phyloP scores from a whole-genome alignment of 2,329 filamentous ascomycete species.

The Xylariaceae sp. region DNA sequence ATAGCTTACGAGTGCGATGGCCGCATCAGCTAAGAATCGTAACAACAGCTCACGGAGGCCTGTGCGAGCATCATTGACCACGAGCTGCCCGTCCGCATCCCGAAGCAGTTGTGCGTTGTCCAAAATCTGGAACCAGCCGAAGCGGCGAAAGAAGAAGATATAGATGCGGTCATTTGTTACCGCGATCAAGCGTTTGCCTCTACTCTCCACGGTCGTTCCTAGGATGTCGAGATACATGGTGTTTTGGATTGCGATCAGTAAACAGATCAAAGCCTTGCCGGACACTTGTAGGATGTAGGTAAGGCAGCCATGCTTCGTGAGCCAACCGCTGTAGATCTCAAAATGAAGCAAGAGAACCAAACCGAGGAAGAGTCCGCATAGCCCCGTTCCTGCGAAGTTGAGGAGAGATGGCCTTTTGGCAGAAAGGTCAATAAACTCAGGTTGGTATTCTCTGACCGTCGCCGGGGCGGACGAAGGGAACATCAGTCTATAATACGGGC shows the following conservation, averaged over 20 bases:
- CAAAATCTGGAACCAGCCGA: slow-evolving; percentile 17
- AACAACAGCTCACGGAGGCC: neutral
- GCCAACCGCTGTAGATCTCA: slow-evolving; percentile 15
- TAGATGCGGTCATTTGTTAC: slow-evolving; percentile 1
- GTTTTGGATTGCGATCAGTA: slow-evolving; percentile 20
- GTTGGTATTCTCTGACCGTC: too few relatives aligned
- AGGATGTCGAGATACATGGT: slow-evolving; percentile 21
- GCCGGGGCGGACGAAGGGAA: too few relatives aligned
- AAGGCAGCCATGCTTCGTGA: slow-evolving; percentile 6
- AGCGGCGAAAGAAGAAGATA: slow-evolving; percentile 2
- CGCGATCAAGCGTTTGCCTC: neutral
- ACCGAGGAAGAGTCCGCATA: slow-evolving; percentile 12
- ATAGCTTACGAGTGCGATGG: too few relatives aligned
- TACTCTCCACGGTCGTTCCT: slow-evolving; percentile 9
- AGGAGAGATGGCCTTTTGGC: slow-evolving; percentile 18
- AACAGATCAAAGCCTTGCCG: slow-evolving; percentile 11
- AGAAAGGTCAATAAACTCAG: too few relatives aligned
- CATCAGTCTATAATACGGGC: too few relatives aligned
- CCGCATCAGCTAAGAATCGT: too few relatives aligned
- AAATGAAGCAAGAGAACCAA: slow-evolving; percentile 12
- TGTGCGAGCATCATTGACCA: slow-evolving; percentile 8
- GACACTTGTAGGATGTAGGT: slow-evolving; percentile 16
- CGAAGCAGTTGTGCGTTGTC: slow-evolving; percentile 6
- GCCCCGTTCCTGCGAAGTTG: slow-evolving; percentile 17
- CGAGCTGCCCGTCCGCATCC: slow-evolving; percentile 3